phyloP scores from a whole-genome alignment of 495 filamentous ascomycete genomes.

The Cenococcum geophilum region DNA sequence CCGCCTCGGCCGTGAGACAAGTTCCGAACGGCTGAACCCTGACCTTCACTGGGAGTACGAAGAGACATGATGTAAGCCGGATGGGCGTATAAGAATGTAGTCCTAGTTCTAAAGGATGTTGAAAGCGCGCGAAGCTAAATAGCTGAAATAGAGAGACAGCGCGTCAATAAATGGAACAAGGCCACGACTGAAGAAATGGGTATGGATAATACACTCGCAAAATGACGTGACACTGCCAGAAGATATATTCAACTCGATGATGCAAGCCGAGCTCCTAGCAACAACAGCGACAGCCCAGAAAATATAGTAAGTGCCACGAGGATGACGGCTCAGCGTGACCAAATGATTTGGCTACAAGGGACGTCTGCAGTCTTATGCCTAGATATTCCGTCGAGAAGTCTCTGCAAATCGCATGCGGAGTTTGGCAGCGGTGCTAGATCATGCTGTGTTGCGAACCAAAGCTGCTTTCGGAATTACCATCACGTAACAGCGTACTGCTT shows the following conservation, averaged over 20 bases:
- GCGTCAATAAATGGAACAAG: neutral
- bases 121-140: neutral
- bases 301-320: constrained; percentile 6
- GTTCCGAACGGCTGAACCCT: constrained; percentile 12
- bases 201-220: neutral
- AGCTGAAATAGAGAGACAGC: no score
- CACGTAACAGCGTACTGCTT: constrained; percentile 15
- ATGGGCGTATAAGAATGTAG: constrained; percentile 1
- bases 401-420: constrained; percentile 1
- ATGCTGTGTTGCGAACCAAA: constrained; percentile 2
- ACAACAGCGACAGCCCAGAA: neutral
- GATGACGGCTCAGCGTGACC: constrained; percentile 26
- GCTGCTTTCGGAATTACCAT: constrained; percentile 29
- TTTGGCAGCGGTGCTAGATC: constrained; percentile 2
- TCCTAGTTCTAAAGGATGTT: no score
- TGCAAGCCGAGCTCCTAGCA: neutral
- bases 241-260: constrained; percentile 1
- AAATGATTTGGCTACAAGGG: neutral
- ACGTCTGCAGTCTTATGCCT: neutral
- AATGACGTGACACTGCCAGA: constrained; percentile 7
- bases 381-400: constrained; percentile 1
- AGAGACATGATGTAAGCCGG: neutral
- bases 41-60: constrained; percentile 5
- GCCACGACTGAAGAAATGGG: constrained; percentile 10
- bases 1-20: constrained; percentile 53